phyloP scores from a whole-genome alignment of 2,329 filamentous ascomycete species.

The Pestalotiopsis sp. region DNA sequence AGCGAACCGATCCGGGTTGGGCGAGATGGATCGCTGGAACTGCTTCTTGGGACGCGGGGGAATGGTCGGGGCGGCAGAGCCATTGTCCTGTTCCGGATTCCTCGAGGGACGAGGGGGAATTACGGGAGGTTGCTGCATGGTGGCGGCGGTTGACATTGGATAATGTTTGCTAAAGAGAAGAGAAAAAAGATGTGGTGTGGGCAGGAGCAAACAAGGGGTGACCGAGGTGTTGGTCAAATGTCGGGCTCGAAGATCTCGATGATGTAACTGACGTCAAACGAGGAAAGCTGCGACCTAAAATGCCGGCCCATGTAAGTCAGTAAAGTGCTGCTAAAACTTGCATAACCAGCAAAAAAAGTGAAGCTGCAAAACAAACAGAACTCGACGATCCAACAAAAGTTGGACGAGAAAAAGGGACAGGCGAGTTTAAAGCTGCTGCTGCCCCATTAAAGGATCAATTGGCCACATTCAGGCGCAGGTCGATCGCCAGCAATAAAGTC shows the following conservation, averaged over 20 bases:
- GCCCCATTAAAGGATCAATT: slow-evolving; percentile 10
- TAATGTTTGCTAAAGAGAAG: slow-evolving; percentile 2
- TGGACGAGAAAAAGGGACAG: slow-evolving; percentile 22
- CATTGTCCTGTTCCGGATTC: slow-evolving; percentile 48
- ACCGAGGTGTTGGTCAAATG: slow-evolving; percentile 9
- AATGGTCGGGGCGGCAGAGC: slow-evolving; percentile 61
- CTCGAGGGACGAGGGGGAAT: slow-evolving; percentile 61
- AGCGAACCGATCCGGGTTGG: slow-evolving; percentile 76
- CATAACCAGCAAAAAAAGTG: background rate
- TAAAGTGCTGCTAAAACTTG: slow-evolving; percentile 3
- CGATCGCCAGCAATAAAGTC: slow-evolving; percentile 6
- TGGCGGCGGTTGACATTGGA: slow-evolving; percentile 39
- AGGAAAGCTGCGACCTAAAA: slow-evolving; percentile 10
- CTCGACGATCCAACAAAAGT: background rate
- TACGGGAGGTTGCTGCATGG: slow-evolving; percentile 50
- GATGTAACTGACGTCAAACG: slow-evolving; percentile 13
- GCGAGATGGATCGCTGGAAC: slow-evolving; percentile 76
- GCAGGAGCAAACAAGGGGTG: background rate
- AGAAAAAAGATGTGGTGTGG: background rate
- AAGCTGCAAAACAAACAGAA: slow-evolving; percentile 12
- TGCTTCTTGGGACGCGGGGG: slow-evolving; percentile 75
- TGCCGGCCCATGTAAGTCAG: slow-evolving; percentile 1
- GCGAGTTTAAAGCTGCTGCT: slow-evolving; percentile 19
- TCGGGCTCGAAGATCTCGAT: slow-evolving; percentile 14
- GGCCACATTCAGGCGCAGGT: background rate